phyloP scores from a whole-genome alignment of 2,329 filamentous ascomycete species.

The Alternaria atra region DNA sequence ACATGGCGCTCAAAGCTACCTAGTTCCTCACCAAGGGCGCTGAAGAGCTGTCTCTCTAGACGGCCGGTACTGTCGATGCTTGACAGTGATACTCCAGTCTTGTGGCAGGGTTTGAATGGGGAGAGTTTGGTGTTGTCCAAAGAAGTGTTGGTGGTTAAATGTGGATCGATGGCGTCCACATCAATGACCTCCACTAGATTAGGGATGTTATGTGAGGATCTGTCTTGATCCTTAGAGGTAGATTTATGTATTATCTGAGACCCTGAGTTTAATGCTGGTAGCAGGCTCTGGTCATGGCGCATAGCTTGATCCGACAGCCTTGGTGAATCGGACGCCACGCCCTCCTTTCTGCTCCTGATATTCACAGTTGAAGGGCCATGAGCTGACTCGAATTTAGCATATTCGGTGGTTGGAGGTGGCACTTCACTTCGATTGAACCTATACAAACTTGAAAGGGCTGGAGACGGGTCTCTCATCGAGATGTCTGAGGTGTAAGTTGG shows the following conservation, averaged over 20 bases:
- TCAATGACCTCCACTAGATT: conserved; percentile 33
- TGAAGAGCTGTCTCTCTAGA: conserved; percentile 41
- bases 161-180: conserved; percentile 31
- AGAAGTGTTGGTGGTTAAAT: conserved; percentile 1
- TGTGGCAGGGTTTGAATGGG: conserved; percentile 33
- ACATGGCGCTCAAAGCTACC: conserved; percentile 31
- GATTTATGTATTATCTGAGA: background rate
- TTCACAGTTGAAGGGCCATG: conserved; percentile 22
- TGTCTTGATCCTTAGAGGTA: conserved; percentile 2
- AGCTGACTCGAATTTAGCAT: conserved; percentile 27
- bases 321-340: conserved; percentile 13
- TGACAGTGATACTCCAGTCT: conserved; percentile 28
- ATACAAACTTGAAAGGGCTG: conserved; percentile 22
- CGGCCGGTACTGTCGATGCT: conserved; percentile 41
- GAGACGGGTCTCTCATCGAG: conserved; percentile 34
- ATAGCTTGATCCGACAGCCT: conserved; percentile 11
- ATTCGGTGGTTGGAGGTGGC: conserved; percentile 1
- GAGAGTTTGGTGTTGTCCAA: conserved; percentile 19
- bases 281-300: conserved; percentile 30
- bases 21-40: conserved; percentile 44
- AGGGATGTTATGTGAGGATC: background rate
- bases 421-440: conserved; percentile 16
- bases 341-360: conserved; percentile 42
- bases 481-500: conserved; percentile 28
- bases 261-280: background rate